These are phyloP conservation scores for Schizothecium vesticola DNA, from an alignment of 495 filamentous ascomycete genomes.

Conservation along the genomic window DNA sequence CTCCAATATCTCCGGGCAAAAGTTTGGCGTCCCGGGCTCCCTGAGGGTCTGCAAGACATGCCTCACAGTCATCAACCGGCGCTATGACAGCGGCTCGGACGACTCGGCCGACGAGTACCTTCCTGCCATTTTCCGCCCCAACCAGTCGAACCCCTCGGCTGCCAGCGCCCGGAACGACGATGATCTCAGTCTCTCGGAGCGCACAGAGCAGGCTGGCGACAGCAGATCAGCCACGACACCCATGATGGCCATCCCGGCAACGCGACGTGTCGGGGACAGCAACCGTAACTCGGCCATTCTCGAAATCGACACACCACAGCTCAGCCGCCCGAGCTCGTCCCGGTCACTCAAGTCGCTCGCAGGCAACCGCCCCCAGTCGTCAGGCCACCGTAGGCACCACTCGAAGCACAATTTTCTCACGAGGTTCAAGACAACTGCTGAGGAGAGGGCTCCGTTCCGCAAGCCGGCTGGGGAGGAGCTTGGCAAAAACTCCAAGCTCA, in stretches of 20 bases:
- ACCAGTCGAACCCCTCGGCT: conserved; percentile 34
- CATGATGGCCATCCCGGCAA: conserved; percentile 84
- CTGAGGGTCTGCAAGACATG: conserved; percentile 95
- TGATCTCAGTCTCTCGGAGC: conserved; percentile 36
- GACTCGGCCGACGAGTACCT: conserved; percentile 71
- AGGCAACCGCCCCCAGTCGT: conserved; percentile 61
- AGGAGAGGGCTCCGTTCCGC: conserved; percentile 85
- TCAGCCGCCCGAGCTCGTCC: conserved; percentile 79
- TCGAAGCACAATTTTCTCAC: conserved; percentile 77
- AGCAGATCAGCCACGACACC: conserved; percentile 48
- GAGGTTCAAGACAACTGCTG: conserved; percentile 46
- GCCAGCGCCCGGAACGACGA: conserved; percentile 29
- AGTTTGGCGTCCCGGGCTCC: conserved; percentile 81
- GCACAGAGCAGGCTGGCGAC: conserved; percentile 38
- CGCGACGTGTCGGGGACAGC: conserved; percentile 72
- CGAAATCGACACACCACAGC: conserved; percentile 66
- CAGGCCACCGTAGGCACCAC: conserved; percentile 75
- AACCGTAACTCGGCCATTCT: conserved; percentile 84
- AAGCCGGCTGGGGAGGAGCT: conserved; percentile 62
- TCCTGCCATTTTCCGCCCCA: conserved; percentile 48
- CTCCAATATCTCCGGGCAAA: conserved; percentile 72
- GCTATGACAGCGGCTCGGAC: conserved; percentile 80
- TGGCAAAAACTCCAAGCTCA: conserved; percentile 57
- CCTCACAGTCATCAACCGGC: conserved; percentile 81
- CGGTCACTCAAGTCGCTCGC: conserved; percentile 82